Percentiles rank a stretch among this genome's conserved stretches.
phyloP scores from a whole-genome alignment of 2,329 filamentous ascomycete species.

The Bisporella sp. region DNA sequence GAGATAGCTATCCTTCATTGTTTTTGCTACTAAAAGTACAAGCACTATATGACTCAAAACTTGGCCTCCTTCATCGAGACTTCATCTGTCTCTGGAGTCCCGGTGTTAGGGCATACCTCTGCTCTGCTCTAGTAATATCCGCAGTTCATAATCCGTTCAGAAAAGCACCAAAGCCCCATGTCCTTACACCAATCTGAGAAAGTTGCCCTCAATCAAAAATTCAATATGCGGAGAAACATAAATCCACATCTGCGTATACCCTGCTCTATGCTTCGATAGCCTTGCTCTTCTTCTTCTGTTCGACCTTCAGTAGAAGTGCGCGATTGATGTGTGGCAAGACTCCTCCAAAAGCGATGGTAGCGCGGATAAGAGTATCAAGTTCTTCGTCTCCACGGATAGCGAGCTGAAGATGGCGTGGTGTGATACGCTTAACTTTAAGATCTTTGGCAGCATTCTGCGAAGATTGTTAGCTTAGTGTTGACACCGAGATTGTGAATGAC shows the following conservation, averaged over 20 bases:
- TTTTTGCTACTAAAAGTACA: too few species aligned
- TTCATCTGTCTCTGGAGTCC: too few species aligned
- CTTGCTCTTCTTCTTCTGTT: conserved; percentile 91
- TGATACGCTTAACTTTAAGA: conserved; percentile 99
- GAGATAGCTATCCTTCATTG: too few species aligned
- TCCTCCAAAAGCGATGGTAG: conserved; percentile 97
- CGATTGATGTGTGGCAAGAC: conserved; percentile 98
- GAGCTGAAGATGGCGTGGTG: conserved; percentile 92
- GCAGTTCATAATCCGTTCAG: too few species aligned
- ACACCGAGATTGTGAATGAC: conserved; percentile 28
- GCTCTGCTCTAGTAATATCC: too few species aligned
- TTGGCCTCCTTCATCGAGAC: too few species aligned
- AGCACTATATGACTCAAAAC: too few species aligned
- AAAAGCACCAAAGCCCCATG: too few species aligned
- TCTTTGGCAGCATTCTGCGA: conserved; percentile 90
- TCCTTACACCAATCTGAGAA: too few species aligned
- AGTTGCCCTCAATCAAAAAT: too few species aligned
- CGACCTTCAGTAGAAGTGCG: conserved; percentile 88
- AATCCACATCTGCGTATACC: conserved; percentile 5
- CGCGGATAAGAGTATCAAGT: conserved; percentile 92
- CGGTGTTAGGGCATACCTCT: too few species aligned
- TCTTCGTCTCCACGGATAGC: conserved; percentile 98
- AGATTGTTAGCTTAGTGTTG: conserved; percentile 9
- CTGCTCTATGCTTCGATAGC: conserved; percentile 30
- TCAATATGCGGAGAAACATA: neutral